These are phyloP conservation scores for Chaetomium tenue DNA, from an alignment of 495 filamentous ascomycete species.

Conservation along the genomic window DNA sequence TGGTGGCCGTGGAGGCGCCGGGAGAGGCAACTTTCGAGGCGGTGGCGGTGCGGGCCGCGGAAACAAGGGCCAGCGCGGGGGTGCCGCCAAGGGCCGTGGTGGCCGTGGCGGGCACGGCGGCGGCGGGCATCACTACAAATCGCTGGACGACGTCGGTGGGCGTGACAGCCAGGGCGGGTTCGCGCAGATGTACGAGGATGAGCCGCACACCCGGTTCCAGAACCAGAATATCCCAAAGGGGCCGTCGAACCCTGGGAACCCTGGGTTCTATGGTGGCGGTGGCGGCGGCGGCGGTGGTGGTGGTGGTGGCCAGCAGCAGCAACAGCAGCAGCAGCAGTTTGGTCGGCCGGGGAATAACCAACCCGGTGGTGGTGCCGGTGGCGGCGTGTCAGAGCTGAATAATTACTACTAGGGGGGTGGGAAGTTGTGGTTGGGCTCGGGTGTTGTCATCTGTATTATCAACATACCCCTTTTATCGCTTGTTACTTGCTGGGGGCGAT, in stretches of 20 bases:
- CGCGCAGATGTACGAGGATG: constrained; percentile 45
- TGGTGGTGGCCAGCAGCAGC: background rate
- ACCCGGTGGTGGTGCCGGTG: constrained; percentile 9
- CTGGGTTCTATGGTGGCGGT: constrained; percentile 14
- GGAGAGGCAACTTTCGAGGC: background rate
- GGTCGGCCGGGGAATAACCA: constrained; percentile 19
- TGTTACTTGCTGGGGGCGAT: background rate
- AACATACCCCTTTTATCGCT: background rate
- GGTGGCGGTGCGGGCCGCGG: constrained; percentile 22
- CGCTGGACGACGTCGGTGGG: constrained; percentile 45
- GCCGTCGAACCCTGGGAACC: constrained; percentile 17
- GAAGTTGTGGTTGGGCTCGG: background rate
- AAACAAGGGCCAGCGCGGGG: constrained; percentile 31
- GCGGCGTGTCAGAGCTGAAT: constrained; percentile 24
- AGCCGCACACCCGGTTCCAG: constrained; percentile 26
- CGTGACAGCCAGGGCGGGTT: constrained; percentile 40
- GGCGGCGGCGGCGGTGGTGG: background rate
- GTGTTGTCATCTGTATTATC: background rate
- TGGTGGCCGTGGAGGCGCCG: background rate
- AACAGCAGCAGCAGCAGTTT: constrained; percentile 2
- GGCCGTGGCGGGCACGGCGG: constrained; percentile 36
- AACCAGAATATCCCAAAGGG: constrained; percentile 24
- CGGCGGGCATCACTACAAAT: constrained; percentile 39
- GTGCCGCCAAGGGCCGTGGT: constrained; percentile 24
- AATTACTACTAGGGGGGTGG: constrained; percentile 23